Conservation (phyloP, 371 early-diverging fungal species). For the Dinochytrium kinnereticum region DNA sequence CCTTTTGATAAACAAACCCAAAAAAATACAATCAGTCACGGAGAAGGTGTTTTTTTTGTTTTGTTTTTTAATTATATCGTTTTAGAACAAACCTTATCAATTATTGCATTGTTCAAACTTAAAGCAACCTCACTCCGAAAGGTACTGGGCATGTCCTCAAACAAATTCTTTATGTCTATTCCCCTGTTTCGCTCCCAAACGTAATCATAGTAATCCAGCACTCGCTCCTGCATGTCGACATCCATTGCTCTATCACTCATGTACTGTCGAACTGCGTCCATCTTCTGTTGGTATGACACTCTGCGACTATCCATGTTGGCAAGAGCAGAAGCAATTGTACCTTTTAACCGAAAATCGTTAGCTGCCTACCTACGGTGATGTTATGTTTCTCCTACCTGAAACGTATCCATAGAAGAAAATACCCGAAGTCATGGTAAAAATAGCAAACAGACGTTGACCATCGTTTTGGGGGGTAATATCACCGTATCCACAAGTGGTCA, state of each 20-base stretch:
- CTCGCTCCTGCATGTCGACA: slow-evolving; percentile 52
- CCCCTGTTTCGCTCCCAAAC: slow-evolving; percentile 59
- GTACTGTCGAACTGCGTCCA: slow-evolving; percentile 57
- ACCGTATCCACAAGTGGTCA: slow-evolving; percentile 57
- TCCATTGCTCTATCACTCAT: slow-evolving; percentile 55
- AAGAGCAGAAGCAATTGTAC: slow-evolving; percentile 55
- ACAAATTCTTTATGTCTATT: slow-evolving; percentile 53
- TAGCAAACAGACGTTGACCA: slow-evolving; percentile 47
- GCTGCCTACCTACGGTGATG: too few relatives aligned
- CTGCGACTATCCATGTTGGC: slow-evolving; percentile 60
- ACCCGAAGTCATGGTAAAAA: slow-evolving; percentile 48
- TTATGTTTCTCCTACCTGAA: too few relatives aligned
- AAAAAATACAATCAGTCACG: background rate
- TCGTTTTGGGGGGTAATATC: slow-evolving; percentile 52
- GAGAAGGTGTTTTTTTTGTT: background rate
- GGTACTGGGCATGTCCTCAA: slow-evolving; percentile 56
- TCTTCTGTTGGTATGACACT: slow-evolving; percentile 55
- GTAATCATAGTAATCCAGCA: slow-evolving; percentile 57
- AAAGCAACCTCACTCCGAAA: slow-evolving; percentile 55
- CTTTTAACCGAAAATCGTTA: slow-evolving; percentile 9
- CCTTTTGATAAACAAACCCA: slow-evolving; percentile 24
- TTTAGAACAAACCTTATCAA: slow-evolving; percentile 46
- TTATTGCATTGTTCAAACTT: slow-evolving; percentile 53
- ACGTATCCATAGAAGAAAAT: slow-evolving; percentile 57
- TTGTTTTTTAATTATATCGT: background rate